Evolutionary conservation across 139 green algal species (phyloP).

Genomic region (Chara braunii): DNA sequence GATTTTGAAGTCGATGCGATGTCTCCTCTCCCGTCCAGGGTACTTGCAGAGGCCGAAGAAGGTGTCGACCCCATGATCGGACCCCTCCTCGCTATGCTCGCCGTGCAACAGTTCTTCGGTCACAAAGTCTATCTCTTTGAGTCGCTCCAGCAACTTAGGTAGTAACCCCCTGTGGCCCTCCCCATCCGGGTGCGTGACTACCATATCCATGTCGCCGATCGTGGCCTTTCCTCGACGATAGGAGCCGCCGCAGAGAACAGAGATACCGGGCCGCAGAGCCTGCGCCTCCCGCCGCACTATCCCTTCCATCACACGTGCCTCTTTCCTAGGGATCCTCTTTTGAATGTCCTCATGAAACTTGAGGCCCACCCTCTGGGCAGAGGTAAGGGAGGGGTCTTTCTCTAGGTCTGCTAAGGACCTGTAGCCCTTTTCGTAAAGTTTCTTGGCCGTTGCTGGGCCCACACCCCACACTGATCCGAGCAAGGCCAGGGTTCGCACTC

Average conservation of each 20-base stretch:
- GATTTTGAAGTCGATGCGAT: slow-evolving; percentile 39
- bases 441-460: neutral
- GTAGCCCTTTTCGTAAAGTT: slow-evolving; percentile 11
- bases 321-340: neutral
- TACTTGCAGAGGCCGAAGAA: slow-evolving; percentile 39
- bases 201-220: slow-evolving; percentile 28
- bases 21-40: slow-evolving; percentile 12
- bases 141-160: neutral
- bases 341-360: neutral
- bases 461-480: slow-evolving; percentile 4
- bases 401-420: neutral
- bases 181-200: slow-evolving; percentile 33
- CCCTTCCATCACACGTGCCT: slow-evolving; percentile 18
- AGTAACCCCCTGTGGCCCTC: slow-evolving; percentile 11
- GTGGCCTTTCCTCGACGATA: slow-evolving; percentile 18
- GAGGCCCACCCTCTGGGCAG: neutral
- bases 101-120: slow-evolving; percentile 34
- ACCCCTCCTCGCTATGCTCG: neutral
- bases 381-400: neutral
- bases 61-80: slow-evolving; percentile 27
- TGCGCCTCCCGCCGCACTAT: slow-evolving; percentile 7
- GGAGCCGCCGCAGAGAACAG: slow-evolving; percentile 25
- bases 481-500: neutral
- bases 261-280: slow-evolving; percentile 18
- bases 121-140: slow-evolving; percentile 27